Evolutionary conservation across 2,329 filamentous ascomycete genomes (phyloP).

Genomic region (Reticulascus tulasneorum): DNA sequence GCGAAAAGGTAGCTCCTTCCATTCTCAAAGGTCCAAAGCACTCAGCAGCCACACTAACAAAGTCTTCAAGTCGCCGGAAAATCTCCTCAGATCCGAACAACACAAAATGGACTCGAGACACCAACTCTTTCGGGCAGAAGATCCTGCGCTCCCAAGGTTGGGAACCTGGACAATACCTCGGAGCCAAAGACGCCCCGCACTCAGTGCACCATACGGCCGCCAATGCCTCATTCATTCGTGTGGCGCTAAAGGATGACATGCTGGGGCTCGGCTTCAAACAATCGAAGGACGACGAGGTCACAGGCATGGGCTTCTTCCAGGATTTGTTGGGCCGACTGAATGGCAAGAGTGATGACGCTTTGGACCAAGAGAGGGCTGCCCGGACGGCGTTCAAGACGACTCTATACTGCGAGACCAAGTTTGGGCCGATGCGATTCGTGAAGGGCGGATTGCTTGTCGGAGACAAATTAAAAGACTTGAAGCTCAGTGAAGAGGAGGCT

Average conservation of each 20-base stretch:
- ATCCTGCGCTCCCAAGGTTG: constrained; percentile 88
- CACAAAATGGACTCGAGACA: constrained; percentile 83
- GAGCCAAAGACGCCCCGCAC: constrained; percentile 71
- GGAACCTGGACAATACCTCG: constrained; percentile 79
- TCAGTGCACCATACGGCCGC: constrained; percentile 73
- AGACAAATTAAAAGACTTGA: constrained; percentile 52
- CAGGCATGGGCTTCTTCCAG: constrained; percentile 82
- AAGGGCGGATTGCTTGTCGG: constrained; percentile 70
- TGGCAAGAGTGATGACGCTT: constrained; percentile 71
- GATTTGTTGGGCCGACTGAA: constrained; percentile 85
- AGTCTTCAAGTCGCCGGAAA: constrained; percentile 48
- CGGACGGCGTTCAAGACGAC: constrained; percentile 68
- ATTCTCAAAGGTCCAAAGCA: background rate
- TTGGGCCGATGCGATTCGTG: constrained; percentile 81
- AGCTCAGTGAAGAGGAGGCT: too few species aligned
- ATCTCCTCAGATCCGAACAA: constrained; percentile 93
- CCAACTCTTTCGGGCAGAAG: constrained; percentile 79
- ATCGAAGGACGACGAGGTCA: constrained; percentile 71
- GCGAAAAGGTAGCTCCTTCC: constrained; percentile 6
- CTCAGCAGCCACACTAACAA: constrained; percentile 2
- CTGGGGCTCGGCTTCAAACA: constrained; percentile 82
- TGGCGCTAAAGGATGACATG: constrained; percentile 84
- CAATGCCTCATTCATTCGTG: constrained; percentile 80
- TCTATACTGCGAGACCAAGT: constrained; percentile 70
- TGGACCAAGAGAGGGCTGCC: constrained; percentile 66